Conservation (phyloP, 441 rosid genomes). For the Gossypium davidsonii region DNA sequence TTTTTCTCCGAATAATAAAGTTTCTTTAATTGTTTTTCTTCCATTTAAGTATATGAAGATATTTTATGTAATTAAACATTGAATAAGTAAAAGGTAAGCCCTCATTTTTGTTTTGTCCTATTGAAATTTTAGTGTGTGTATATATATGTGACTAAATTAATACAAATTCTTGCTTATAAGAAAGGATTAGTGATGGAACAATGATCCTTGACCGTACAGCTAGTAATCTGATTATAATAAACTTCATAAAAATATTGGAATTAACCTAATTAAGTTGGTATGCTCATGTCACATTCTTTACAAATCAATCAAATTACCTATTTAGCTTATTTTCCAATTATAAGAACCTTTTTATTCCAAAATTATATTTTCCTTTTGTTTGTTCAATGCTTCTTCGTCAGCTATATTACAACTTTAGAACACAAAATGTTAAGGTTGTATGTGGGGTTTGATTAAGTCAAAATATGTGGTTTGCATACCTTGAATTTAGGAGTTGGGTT, state of each 20-base stretch:
- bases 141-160: neutral
- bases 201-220: constrained; percentile 2
- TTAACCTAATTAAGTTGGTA: neutral
- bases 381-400: neutral
- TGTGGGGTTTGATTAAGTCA: too few species aligned
- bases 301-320: neutral
- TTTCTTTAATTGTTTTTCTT: neutral
- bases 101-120: neutral
- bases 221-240: neutral
- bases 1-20: neutral
- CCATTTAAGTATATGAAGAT: neutral
- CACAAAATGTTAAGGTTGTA: too few species aligned
- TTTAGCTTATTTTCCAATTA: neutral
- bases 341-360: neutral
- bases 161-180: neutral
- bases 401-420: neutral
- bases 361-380: neutral
- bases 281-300: neutral
- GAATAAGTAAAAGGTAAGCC: neutral
- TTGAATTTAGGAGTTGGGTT: too few species aligned
- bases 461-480: too few species aligned
- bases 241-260: neutral
- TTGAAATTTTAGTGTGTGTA: neutral
- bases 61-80: neutral
- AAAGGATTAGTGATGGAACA: neutral